phyloP scores from a whole-genome alignment of 495 filamentous ascomycete species.

The Aspergillus diversus region DNA sequence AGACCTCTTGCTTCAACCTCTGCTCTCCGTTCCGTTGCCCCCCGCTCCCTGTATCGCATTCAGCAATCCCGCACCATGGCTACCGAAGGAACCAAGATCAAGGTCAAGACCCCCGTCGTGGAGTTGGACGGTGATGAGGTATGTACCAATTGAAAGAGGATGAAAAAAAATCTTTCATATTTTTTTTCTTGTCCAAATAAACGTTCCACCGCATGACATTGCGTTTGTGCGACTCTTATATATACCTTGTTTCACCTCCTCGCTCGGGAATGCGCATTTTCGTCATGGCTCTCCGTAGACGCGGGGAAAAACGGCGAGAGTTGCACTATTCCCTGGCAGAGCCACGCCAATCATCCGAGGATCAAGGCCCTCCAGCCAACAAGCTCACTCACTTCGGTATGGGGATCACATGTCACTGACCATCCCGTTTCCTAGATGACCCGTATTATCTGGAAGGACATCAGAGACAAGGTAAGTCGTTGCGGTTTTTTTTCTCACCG shows the following conservation, averaged over 20 bases:
- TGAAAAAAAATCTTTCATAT: slow-evolving; percentile 2
- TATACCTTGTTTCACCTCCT: slow-evolving; percentile 32
- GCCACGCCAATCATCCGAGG: slow-evolving; percentile 26
- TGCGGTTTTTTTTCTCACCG: slow-evolving; percentile 21
- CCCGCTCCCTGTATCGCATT: slow-evolving; percentile 36
- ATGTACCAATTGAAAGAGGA: slow-evolving; percentile 23
- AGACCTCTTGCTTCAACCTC: slow-evolving; percentile 36
- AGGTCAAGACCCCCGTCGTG: slow-evolving; percentile 96
- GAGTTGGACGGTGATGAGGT: slow-evolving; percentile 95
- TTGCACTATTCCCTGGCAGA: slow-evolving; percentile 19
- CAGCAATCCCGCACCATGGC: slow-evolving; percentile 50
- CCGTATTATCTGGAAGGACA: slow-evolving; percentile 96
- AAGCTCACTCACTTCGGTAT: slow-evolving; percentile 10
- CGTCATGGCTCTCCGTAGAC: slow-evolving; percentile 30
- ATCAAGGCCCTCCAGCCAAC: slow-evolving; percentile 22
- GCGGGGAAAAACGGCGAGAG: slow-evolving; percentile 44
- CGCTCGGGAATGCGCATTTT: slow-evolving; percentile 31
- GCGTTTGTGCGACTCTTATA: slow-evolving; percentile 26
- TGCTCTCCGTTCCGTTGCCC: slow-evolving; percentile 33
- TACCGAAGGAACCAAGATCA: slow-evolving; percentile 72
- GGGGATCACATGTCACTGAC: slow-evolving; percentile 33
- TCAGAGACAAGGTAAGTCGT: slow-evolving; percentile 81
- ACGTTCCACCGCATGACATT: slow-evolving; percentile 7
- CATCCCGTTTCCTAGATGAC: slow-evolving; percentile 69
- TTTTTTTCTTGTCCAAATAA: slow-evolving; percentile 6